Conservation (phyloP, 306 rosid genomes). For the Lathyrus oleraceus region DNA sequence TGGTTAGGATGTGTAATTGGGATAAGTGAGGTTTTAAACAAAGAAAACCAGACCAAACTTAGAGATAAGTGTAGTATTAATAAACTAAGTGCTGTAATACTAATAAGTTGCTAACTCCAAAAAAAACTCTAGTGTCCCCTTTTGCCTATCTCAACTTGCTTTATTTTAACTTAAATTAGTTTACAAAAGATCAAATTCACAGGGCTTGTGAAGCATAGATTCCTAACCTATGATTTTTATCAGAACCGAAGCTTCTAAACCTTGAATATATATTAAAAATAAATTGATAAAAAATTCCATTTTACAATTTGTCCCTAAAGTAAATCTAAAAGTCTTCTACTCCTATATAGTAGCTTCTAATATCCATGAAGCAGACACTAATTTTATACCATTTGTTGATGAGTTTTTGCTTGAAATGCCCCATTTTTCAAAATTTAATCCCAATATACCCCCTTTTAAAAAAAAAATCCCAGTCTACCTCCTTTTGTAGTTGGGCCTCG, state of each 20-base stretch:
- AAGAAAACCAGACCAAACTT: constrained; percentile 21
- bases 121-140: constrained; percentile 26
- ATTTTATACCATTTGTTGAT: background rate
- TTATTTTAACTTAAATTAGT: background rate
- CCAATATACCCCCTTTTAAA: no score
- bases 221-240: background rate
- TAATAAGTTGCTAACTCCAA: constrained; percentile 28
- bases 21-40: constrained; percentile 13
- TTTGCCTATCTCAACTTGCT: background rate
- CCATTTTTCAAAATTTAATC: no score
- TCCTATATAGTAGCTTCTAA: background rate
- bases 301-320: background rate
- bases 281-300: no score
- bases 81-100: background rate
- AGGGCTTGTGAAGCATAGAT: background rate
- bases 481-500: no score
- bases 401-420: no score
- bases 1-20: constrained; percentile 25
- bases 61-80: background rate
- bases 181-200: no score
- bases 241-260: background rate
- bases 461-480: no score
- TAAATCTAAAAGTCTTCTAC: no score
- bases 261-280: no score
- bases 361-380: background rate